Conservation (phyloP, 2,329 filamentous ascomycete species). For the Hymenotorrendiella dingleyae region DNA sequence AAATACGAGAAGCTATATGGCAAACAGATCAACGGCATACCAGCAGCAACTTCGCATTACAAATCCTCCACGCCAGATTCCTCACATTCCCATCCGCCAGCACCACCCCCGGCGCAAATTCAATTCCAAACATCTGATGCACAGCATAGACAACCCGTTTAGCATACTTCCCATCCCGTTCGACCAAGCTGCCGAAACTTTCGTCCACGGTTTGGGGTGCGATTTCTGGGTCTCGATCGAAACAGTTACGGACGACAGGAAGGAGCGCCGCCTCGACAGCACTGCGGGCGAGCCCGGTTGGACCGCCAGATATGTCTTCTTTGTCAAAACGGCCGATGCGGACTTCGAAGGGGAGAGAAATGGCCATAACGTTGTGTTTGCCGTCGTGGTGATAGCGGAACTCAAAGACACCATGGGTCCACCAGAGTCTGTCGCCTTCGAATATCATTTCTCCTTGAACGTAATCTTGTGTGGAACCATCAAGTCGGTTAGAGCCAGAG, state of each 20-base stretch:
- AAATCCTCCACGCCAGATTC: conserved; percentile 90
- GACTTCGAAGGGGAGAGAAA: conserved; percentile 90
- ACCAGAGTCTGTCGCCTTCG: conserved; percentile 90
- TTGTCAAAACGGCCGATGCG: conserved; percentile 74
- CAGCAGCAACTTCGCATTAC: conserved; percentile 90
- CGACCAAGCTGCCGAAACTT: conserved; percentile 76
- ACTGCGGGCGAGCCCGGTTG: conserved; percentile 55
- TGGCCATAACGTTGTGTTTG: conserved; percentile 87
- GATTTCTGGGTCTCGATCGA: conserved; percentile 86
- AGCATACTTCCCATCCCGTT: conserved; percentile 83
- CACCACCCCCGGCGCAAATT: conserved; percentile 89
- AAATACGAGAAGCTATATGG: conserved; percentile 1
- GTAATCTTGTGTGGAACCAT: conserved; percentile 49
- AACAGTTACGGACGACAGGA: conserved; percentile 82
- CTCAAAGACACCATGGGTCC: conserved; percentile 93
- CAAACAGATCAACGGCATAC: conserved; percentile 46
- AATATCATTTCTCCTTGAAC: conserved; percentile 81
- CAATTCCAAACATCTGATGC: conserved; percentile 93
- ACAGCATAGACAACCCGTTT: conserved; percentile 90
- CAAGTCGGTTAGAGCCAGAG: conserved; percentile 35
- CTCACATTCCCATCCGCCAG: conserved; percentile 84
- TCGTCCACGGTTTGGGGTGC: conserved; percentile 76
- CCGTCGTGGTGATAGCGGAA: conserved; percentile 95
- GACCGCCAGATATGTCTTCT: conserved; percentile 57
- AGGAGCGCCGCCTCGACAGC: conserved; percentile 74